Percentiles rank a stretch among this genome's conserved stretches.
Evolutionary conservation across 441 rosid genomes (phyloP).

Genomic region (Raphanus hybrid): DNA sequence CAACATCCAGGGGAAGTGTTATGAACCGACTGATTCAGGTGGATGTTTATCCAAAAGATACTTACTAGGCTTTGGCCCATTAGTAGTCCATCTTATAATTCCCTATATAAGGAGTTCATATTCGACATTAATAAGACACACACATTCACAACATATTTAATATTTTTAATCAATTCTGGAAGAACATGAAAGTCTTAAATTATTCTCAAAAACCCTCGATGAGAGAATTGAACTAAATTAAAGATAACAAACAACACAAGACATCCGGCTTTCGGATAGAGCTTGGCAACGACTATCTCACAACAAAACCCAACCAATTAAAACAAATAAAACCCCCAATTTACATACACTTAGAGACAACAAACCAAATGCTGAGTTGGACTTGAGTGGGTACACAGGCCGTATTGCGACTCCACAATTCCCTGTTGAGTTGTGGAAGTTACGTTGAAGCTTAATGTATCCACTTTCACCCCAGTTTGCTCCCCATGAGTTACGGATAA

Average conservation of each 20-base stretch:
- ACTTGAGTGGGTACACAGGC: constrained; percentile 60
- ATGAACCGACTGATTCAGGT: too few species aligned
- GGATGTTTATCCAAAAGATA: too few species aligned
- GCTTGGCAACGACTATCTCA: background rate
- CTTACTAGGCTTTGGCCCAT: too few species aligned
- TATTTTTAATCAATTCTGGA: background rate
- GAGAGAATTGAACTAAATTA: background rate
- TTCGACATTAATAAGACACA: too few species aligned
- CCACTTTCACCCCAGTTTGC: constrained; percentile 65
- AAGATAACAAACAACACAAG: background rate
- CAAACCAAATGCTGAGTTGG: constrained; percentile 11
- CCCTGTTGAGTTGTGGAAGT: constrained; percentile 44
- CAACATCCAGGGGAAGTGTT: too few species aligned
- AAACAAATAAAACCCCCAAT: background rate
- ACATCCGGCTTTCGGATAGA: background rate
- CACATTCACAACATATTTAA: too few species aligned
- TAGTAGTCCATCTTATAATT: too few species aligned
- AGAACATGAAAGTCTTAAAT: background rate
- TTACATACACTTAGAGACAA: background rate
- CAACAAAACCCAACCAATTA: background rate
- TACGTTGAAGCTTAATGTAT: constrained; percentile 58
- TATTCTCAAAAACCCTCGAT: background rate
- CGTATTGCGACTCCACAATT: constrained; percentile 65
- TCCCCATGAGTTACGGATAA: constrained; percentile 63
- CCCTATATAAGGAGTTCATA: too few species aligned